A percentile compares a stretch with the other conserved stretches of the same genome.
Conservation (phyloP, 352 stramenopile genomes). For the Thalassiosira delicatula region DNA sequence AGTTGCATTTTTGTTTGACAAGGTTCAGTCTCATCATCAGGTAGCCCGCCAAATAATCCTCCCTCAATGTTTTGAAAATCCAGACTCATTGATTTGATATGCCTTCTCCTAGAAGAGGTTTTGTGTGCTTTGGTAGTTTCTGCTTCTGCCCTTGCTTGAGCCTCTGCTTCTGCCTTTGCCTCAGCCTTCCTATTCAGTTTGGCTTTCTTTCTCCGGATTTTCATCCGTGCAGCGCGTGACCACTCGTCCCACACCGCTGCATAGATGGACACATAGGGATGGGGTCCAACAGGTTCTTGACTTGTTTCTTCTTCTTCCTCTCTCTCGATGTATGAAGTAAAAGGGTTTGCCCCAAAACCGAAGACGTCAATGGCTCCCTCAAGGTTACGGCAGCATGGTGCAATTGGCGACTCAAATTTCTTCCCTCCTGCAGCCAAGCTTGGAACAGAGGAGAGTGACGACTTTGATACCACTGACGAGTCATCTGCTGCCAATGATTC, state of each 20-base stretch:
- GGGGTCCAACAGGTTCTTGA: slow-evolving; percentile 29
- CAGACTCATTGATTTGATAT: slow-evolving; percentile 36
- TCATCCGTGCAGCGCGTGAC: slow-evolving; percentile 42
- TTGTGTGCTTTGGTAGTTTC: neutral
- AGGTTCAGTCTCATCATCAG: neutral
- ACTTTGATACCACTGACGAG: slow-evolving; percentile 19
- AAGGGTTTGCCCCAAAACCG: slow-evolving; percentile 76
- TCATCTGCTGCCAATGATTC: slow-evolving; percentile 25
- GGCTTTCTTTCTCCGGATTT: slow-evolving; percentile 47
- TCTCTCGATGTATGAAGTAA: slow-evolving; percentile 10
- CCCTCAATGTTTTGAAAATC: slow-evolving; percentile 27
- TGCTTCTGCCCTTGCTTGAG: neutral
- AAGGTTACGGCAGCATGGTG: slow-evolving; percentile 72
- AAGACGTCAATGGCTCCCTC: slow-evolving; percentile 76
- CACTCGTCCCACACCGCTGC: slow-evolving; percentile 69
- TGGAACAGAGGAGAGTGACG: slow-evolving; percentile 29
- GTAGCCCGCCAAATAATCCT: neutral
- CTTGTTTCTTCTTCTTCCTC: slow-evolving; percentile 3
- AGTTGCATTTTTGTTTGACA: neutral
- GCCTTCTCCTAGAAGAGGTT: slow-evolving; percentile 16
- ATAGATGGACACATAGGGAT: slow-evolving; percentile 69
- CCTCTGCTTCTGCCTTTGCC: neutral
- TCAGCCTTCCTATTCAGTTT: slow-evolving; percentile 46
- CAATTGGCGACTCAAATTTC: slow-evolving; percentile 45
- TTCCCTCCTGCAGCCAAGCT: slow-evolving; percentile 13